phyloP scores from a whole-genome alignment of 108 stramenopile species.

The Cyclotella kingstonii region DNA sequence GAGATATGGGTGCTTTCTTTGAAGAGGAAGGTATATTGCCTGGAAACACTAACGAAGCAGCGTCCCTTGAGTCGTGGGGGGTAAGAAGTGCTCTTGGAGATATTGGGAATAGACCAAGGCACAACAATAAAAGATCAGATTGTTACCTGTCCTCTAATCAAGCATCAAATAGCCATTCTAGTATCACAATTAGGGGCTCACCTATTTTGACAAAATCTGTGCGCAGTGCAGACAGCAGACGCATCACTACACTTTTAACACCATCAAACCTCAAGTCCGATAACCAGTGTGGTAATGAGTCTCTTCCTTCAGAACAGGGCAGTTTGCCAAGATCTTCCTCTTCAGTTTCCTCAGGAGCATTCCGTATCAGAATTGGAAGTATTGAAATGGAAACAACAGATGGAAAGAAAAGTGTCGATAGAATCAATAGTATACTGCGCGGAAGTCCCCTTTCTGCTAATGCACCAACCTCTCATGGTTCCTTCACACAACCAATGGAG shows the following conservation, averaged over 20 bases:
- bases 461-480: conserved; percentile 1
- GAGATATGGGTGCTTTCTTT: conserved; percentile 21
- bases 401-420: conserved; percentile 18
- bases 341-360: conserved; percentile 4
- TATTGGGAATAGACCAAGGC: background rate
- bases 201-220: conserved; percentile 23
- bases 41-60: background rate
- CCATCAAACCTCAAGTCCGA: background rate
- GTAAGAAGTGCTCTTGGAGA: background rate
- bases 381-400: conserved; percentile 12
- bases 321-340: conserved; percentile 24
- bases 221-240: conserved; percentile 4
- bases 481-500: too few relatives aligned
- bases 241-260: background rate
- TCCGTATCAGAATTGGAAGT: conserved; percentile 26
- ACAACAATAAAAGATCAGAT: background rate
- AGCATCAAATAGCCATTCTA: conserved; percentile 13
- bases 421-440: conserved; percentile 39
- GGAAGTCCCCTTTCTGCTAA: conserved; percentile 36
- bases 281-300: background rate
- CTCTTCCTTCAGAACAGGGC: background rate
- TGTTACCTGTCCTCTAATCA: background rate
- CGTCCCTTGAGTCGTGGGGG: conserved; percentile 2
- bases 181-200: conserved; percentile 33
- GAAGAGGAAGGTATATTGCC: conserved; percentile 16